Conservation (phyloP, 2,329 filamentous ascomycete species). For the Diaporthe caulivora region DNA sequence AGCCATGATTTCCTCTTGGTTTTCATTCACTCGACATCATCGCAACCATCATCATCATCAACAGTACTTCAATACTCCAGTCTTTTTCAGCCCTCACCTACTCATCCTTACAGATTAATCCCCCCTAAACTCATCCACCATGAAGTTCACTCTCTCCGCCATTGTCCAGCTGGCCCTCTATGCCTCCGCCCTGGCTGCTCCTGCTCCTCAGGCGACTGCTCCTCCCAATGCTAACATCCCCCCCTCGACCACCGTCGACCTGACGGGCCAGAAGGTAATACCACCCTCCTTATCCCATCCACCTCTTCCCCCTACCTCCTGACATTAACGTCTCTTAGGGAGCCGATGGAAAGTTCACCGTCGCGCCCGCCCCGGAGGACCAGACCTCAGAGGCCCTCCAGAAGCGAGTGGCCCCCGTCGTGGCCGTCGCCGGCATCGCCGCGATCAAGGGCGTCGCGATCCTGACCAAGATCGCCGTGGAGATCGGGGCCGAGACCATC, state of each 20-base stretch:
- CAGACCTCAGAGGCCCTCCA: slow-evolving; percentile 25
- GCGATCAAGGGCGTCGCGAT: slow-evolving; percentile 25
- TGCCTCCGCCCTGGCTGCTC: slow-evolving; percentile 5
- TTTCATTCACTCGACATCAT: neutral
- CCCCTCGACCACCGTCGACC: slow-evolving; percentile 8
- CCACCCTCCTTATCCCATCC: too few relatives aligned
- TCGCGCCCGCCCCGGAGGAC: slow-evolving; percentile 31
- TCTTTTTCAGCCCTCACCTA: neutral
- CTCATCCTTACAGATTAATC: neutral
- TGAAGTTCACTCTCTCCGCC: slow-evolving; percentile 10
- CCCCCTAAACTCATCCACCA: neutral
- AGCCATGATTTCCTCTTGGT: neutral
- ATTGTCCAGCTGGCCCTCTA: slow-evolving; percentile 12
- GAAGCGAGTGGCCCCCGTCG: slow-evolving; percentile 34
- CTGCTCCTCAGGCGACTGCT: slow-evolving; percentile 5
- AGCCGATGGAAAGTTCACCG: slow-evolving; percentile 30
- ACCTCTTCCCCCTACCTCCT: neutral
- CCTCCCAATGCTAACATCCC: slow-evolving; percentile 33
- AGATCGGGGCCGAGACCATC: slow-evolving; percentile 35
- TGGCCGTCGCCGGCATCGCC: slow-evolving; percentile 43
- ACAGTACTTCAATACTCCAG: neutral
- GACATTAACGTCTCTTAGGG: neutral
- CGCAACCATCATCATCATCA: neutral
- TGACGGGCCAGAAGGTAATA: slow-evolving; percentile 34
- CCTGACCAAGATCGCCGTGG: slow-evolving; percentile 33